Evolutionary conservation across 768 basidiomycete genomes (phyloP).

Genomic region (Leccinum olivaceopallidum): DNA sequence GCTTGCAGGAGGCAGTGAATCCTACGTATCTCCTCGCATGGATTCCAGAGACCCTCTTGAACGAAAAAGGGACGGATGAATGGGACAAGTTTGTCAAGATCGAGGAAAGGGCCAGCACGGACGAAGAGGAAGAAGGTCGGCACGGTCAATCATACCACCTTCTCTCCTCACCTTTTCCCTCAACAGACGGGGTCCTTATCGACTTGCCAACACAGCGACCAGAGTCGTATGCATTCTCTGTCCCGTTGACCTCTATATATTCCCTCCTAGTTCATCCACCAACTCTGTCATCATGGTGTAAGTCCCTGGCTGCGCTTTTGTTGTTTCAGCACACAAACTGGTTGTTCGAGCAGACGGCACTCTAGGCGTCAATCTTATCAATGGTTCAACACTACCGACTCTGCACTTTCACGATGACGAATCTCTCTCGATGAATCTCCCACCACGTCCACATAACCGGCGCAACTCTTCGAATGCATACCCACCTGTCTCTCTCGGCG

Average conservation of each 20-base stretch:
- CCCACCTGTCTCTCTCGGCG: constrained; percentile 57
- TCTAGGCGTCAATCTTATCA: constrained; percentile 85
- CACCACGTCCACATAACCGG: constrained; percentile 36
- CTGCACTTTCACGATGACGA: constrained; percentile 98
- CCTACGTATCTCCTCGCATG: constrained; percentile 85
- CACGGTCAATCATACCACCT: not conserved
- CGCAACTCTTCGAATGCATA: constrained; percentile 51
- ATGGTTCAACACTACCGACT: constrained; percentile 82
- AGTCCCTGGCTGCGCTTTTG: constrained; percentile 25
- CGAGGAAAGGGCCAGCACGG: constrained; percentile 59
- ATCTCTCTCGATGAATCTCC: constrained; percentile 71
- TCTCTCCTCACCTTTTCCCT: constrained; percentile 8
- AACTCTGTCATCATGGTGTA: constrained; percentile 83
- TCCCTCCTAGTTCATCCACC: constrained; percentile 86
- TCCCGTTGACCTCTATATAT: constrained; percentile 86
- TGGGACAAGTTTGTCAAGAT: constrained; percentile 90
- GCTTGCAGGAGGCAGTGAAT: constrained; percentile 64
- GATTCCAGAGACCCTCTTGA: constrained; percentile 87
- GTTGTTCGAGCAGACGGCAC: constrained; percentile 64
- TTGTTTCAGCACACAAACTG: constrained; percentile 1
- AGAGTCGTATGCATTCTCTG: constrained; percentile 95
- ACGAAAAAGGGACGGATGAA: constrained; percentile 79
- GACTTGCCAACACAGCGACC: constrained; percentile 81
- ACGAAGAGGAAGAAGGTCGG: constrained; percentile 77
- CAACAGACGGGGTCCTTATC: constrained; percentile 77